Evolutionary conservation across 1,284 basidiomycete genomes (phyloP).

Genomic region (Coriolopsis trogii): DNA sequence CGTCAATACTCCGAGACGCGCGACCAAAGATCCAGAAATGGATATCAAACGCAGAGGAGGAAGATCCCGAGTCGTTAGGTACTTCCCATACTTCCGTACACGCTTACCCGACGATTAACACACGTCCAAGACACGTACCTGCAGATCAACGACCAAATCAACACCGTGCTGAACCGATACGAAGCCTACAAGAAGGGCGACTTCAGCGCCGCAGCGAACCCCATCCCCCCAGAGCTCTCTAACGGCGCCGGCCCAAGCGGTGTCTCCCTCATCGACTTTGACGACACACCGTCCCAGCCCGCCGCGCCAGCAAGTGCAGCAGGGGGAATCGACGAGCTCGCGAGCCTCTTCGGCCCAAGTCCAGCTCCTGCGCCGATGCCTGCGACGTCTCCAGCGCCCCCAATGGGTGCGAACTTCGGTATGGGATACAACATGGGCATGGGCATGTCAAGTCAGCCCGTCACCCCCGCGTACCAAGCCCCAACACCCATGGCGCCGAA

Average conservation of each 20-base stretch:
- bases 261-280: constrained; percentile 73
- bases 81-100: constrained; percentile 27
- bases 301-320: constrained; percentile 13
- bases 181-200: constrained; percentile 93
- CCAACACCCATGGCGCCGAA: constrained; percentile 7
- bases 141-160: constrained; percentile 97
- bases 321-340: constrained; percentile 55
- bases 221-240: constrained; percentile 59
- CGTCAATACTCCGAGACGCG: constrained; percentile 79
- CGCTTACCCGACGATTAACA: neutral
- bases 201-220: constrained; percentile 66
- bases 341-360: constrained; percentile 41
- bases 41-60: constrained; percentile 90
- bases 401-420: neutral
- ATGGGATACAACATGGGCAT: constrained; percentile 5
- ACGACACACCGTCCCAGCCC: constrained; percentile 46
- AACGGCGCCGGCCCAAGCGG: constrained; percentile 31
- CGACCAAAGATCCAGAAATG: constrained; percentile 97
- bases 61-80: constrained; percentile 89
- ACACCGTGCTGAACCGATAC: constrained; percentile 88
- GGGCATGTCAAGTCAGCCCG: constrained; percentile 8
- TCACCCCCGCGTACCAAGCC: constrained; percentile 12
- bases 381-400: constrained; percentile 2
- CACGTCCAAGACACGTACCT: constrained; percentile 77
- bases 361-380: constrained; percentile 17